These are phyloP conservation scores for Candida insectalens DNA, from an alignment of 805 yeast species.

Conservation along the genomic window DNA sequence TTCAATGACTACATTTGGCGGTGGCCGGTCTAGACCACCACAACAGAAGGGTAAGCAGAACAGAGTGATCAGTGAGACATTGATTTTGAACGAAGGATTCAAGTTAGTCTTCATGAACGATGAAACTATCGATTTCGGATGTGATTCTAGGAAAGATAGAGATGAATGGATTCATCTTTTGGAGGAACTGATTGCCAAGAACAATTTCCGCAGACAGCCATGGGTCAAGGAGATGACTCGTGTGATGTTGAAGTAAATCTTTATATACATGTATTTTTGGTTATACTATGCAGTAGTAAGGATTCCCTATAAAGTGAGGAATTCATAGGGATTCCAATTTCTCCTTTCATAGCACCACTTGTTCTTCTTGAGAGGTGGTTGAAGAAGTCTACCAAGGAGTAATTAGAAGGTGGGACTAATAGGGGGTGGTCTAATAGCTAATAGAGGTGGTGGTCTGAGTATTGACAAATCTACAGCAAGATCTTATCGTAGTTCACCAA, in stretches of 20 bases:
- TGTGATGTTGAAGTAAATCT: background rate
- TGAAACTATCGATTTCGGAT: slow-evolving; percentile 78
- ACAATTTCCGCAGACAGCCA: slow-evolving; percentile 24
- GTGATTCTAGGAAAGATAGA: slow-evolving; percentile 58
- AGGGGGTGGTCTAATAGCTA: too few relatives aligned
- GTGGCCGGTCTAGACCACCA: background rate
- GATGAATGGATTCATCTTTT: slow-evolving; percentile 55
- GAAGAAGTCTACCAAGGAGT: too few relatives aligned
- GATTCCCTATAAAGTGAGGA: too few relatives aligned
- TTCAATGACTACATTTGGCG: too few relatives aligned
- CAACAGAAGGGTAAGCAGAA: slow-evolving; percentile 7
- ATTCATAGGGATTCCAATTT: too few relatives aligned
- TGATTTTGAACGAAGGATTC: slow-evolving; percentile 64
- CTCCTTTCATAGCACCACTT: too few relatives aligned
- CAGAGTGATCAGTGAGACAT: slow-evolving; percentile 65
- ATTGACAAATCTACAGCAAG: too few relatives aligned
- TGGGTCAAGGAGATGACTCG: slow-evolving; percentile 25
- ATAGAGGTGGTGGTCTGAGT: too few relatives aligned
- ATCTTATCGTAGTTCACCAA: too few relatives aligned
- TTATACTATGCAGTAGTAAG: background rate
- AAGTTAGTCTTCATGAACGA: slow-evolving; percentile 68
- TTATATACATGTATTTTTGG: background rate
- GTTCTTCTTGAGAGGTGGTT: too few relatives aligned
- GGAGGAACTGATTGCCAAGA: slow-evolving; percentile 39
- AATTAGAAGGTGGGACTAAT: background rate